Percentiles rank a stretch among this genome's conserved stretches.
Evolutionary conservation across 1,284 basidiomycete species (phyloP).

Genomic region (Pyrrhoderma noxium): DNA sequence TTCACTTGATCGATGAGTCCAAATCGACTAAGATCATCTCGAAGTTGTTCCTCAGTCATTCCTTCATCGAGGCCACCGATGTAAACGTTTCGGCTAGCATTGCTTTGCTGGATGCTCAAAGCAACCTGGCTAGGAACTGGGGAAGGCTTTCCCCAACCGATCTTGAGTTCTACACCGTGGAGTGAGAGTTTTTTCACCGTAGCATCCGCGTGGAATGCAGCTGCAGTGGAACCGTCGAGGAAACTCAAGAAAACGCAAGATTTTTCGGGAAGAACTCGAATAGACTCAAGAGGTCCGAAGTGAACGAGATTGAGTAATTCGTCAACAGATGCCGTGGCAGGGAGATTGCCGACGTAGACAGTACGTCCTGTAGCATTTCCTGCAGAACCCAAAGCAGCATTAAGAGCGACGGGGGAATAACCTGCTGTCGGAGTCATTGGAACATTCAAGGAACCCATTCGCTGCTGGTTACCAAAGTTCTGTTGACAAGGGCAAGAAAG

Average conservation of each 20-base stretch:
- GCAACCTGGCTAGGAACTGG: conserved; percentile 81
- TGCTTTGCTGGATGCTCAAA: conserved; percentile 81
- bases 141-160: conserved; percentile 91
- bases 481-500: conserved; percentile 20
- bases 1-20: conserved; percentile 98
- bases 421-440: conserved; percentile 47
- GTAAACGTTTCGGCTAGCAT: conserved; percentile 91
- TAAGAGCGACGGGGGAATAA: conserved; percentile 69
- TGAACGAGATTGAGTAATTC: conserved; percentile 97
- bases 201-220: conserved; percentile 92
- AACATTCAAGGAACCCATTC: conserved; percentile 59
- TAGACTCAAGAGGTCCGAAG: conserved; percentile 93
- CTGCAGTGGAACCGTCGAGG: conserved; percentile 84
- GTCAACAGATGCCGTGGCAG: conserved; percentile 92
- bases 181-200: conserved; percentile 86
- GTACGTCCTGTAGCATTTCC: conserved; percentile 74
- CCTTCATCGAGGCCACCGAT: conserved; percentile 84
- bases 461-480: conserved; percentile 40
- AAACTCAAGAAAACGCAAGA: conserved; percentile 98
- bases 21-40: conserved; percentile 82
- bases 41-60: conserved; percentile 81
- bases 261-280: conserved; percentile 95
- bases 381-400: conserved; percentile 56
- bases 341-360: conserved; percentile 96
- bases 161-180: conserved; percentile 90